Evolutionary conservation across 768 basidiomycete genomes (phyloP), one percentile per base, ranked within the genome.

Genomic region (Amanita rimosa): DNA sequence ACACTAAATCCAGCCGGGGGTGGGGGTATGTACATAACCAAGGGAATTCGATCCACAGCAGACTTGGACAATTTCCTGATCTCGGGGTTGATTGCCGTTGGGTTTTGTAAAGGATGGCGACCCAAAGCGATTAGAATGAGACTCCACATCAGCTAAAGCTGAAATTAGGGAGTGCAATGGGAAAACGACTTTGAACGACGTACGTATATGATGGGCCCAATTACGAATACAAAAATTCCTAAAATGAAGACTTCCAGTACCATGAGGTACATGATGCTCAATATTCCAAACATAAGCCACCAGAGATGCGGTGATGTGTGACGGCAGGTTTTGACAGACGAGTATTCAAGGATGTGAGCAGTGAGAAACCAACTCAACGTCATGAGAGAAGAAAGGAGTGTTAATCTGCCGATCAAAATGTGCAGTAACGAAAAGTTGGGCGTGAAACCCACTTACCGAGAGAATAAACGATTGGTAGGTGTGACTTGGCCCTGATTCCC

Each of bases 21-120:
- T 0, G 85, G 75, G 4, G 87, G 87, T 34, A 92, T 90, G 64
- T 90, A 92, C 54, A 88, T 75, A 22, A 90, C 88, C 17, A 91
- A 72, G 1, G 89, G 89, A 34, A 92, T 90, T 43, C 73, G 74
- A 48, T 90, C 84, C 19, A 92, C 86, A 6, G 82, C 65, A 5
- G 78, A 65, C 58, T 78, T 80, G 1, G 86, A 68, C 6, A 91
- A 66, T 58, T 88, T 87, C 4, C 78, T 82, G 35, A 90, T 77
- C 44, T 90, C 86, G 8, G 85, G 86, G 50, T 80, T 81, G 61
- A 90, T 85, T 59, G 76, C 71, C 48, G 74, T 70, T 6, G 83
- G 81, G 50, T 81, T 79, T 59, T 86, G 85, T 34, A 89, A 60
- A 2, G 88, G 88, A 57, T 87, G 85, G 17, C 87, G 76, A 2